Percentiles rank a stretch among this genome's conserved stretches.
Evolutionary conservation across 345 rosid genomes (phyloP).

Genomic region (Eucalyptus sp.): DNA sequence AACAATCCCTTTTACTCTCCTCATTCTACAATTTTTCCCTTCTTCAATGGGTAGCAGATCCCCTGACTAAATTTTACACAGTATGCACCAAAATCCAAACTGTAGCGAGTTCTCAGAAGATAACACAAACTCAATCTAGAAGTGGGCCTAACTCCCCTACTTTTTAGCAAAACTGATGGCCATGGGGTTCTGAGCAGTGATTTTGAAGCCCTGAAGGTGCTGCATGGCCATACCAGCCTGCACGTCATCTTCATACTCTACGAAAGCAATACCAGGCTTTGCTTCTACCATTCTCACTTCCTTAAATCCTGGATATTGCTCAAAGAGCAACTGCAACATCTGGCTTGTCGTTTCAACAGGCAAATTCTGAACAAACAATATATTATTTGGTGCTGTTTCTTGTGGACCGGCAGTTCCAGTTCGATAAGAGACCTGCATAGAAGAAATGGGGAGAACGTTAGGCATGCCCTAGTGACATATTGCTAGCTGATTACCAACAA

Average conservation of each 20-base stretch:
- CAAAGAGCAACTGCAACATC: constrained; percentile 77
- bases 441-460: background rate
- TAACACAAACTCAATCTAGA: background rate
- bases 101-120: background rate
- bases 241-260: constrained; percentile 79
- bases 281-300: constrained; percentile 92
- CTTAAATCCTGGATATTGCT: constrained; percentile 79
- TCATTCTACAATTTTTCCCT: background rate
- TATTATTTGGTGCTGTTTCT: constrained; percentile 63
- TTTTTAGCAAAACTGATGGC: constrained; percentile 85
- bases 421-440: constrained; percentile 43
- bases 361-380: constrained; percentile 84
- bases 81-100: background rate
- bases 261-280: constrained; percentile 92
- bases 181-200: constrained; percentile 84
- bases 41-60: background rate
- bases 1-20: background rate
- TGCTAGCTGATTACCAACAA: background rate
- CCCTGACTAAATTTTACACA: background rate
- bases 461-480: background rate
- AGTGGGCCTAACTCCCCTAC: constrained; percentile 1
- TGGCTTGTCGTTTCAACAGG: constrained; percentile 73
- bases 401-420: constrained; percentile 38
- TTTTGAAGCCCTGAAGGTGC: constrained; percentile 85
- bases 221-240: constrained; percentile 83